Evolutionary conservation across 2,329 filamentous ascomycete genomes (phyloP), one percentile per base, ranked within the genome.

Genomic region (Xylariaceae sp.): DNA sequence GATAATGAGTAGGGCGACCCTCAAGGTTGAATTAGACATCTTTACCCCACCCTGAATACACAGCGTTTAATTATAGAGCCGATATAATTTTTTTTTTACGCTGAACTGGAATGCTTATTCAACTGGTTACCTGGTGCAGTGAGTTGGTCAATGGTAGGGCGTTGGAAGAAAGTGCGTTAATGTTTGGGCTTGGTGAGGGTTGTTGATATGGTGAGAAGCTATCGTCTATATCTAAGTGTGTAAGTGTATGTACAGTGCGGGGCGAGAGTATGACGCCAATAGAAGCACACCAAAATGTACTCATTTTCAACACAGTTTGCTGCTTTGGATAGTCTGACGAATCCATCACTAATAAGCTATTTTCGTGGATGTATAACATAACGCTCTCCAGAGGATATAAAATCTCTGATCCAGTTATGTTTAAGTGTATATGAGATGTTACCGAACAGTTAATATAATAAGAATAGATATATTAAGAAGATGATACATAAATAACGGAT

Each of bases 1-100:
- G 40, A 99, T 82, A 63, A 98, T 83, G 51, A 99, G 81, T 47
- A 99, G 87, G 7, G 89, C 90, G 32, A 87, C 89, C 70, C 79
- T 89, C 12, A 98, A 78, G 52, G 78, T 67, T 44, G 65, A 55
- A 40, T 69, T 69, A 20, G 74, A 69, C 77, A 79, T 80, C 20
- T 37, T 54, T 40, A 37, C 32, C 32, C 32, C 32, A 14, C 32
- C 32, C 12, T 37, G 14, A 37, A 16, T 37, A 16, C 7, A 20
- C 41, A 16, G 18, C 44, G 47, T n/a, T 32, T n/a, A n/a, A n/a
- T 44, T 47, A 42, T 55, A 40, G 20, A n/a, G 20, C 7, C 32
- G 14, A 37, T 3, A 7, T 12, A 3, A 37, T 7, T 37, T 3
- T 37, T 16, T 29, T 29, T 10, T 37, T 12, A 10, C 3, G 32